Evolutionary conservation across 2,329 filamentous ascomycete species (phyloP), one percentile per base, ranked within the genome.

Genomic region (Sporothrix dimorphospora): DNA sequence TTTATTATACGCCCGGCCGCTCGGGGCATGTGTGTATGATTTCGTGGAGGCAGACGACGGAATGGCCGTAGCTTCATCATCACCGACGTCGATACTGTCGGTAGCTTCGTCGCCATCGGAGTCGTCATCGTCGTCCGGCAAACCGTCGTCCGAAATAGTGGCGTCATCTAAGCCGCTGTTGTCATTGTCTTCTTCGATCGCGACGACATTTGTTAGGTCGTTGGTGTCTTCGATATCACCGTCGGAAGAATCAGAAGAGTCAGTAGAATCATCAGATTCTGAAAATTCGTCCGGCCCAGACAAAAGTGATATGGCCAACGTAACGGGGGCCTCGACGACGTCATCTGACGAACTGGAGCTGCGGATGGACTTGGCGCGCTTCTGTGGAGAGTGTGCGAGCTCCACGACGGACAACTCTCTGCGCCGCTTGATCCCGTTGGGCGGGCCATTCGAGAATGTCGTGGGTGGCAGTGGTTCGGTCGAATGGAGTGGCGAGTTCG

Each of bases 1-100:
- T 38, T 40, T 59, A 19, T 67, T 69, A 14, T 73, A 73, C 5
- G 59, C 38, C 19, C 66, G n/a, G 11, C 71, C 72, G 24, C 70
- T 71, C 1, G 71, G 30, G n/a, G 71, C 2, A 27, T 21, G 4
- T 1, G 3, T 1, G 24, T 14, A 47, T 3, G 21, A 40, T 19
- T 40, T 12, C 1, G 63, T 40, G 1, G 30, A 11, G 5, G 12
- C 38, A 14, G 63, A 51, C 38, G 19, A 11, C 2, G 19, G 16
- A 9, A 34, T 11, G 34, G 19, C 8, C 11, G 11, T 30, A 14
- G 16, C 61, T 4, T 57, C 59, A 16, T 71, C 70, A 40, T 21
- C 38, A 8, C 14, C 61, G 21, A 14, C 47, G 2, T 30, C 24
- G 16, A 8, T 14, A 24, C 30, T 21, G 12, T 38, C 47, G 40